These are phyloP conservation scores for Starmerella etchellsii DNA, from an alignment of 805 yeast genomes.

Conservation along the genomic window DNA sequence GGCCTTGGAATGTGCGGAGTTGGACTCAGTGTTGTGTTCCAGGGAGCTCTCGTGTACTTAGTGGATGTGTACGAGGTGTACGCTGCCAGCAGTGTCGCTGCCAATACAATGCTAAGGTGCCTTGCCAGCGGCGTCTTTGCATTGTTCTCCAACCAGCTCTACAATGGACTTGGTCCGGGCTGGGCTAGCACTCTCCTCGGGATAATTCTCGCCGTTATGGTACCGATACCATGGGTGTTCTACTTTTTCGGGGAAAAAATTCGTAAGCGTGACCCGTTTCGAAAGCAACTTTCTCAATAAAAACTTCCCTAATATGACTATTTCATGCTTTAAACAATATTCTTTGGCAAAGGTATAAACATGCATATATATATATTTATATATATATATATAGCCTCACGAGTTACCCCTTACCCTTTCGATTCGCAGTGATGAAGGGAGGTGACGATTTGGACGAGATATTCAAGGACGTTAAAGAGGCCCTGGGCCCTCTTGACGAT, in stretches of 20 bases:
- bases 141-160: slow-evolving; percentile 51
- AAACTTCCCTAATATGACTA: not conserved
- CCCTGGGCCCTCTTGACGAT: slow-evolving; percentile 18
- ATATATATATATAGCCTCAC: too few species aligned
- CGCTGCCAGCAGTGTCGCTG: slow-evolving; percentile 54
- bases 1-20: slow-evolving; percentile 41
- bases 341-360: too few species aligned
- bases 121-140: slow-evolving; percentile 50
- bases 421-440: too few species aligned
- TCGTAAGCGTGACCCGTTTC: slow-evolving; percentile 16
- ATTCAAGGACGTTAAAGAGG: slow-evolving; percentile 18
- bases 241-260: slow-evolving; percentile 34
- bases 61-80: slow-evolving; percentile 46
- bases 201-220: slow-evolving; percentile 33
- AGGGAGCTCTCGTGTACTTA: slow-evolving; percentile 47
- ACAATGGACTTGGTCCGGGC: slow-evolving; percentile 34
- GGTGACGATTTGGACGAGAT: slow-evolving; percentile 9
- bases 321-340: not conserved
- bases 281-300: not conserved
- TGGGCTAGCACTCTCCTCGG: slow-evolving; percentile 46
- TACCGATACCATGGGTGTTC: slow-evolving; percentile 41
- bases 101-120: slow-evolving; percentile 45
- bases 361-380: not conserved
- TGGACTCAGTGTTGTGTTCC: slow-evolving; percentile 45
- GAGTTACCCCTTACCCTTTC: too few species aligned